Conservation (phyloP, 2,329 filamentous ascomycete genomes). For the Didymella pomorum region DNA sequence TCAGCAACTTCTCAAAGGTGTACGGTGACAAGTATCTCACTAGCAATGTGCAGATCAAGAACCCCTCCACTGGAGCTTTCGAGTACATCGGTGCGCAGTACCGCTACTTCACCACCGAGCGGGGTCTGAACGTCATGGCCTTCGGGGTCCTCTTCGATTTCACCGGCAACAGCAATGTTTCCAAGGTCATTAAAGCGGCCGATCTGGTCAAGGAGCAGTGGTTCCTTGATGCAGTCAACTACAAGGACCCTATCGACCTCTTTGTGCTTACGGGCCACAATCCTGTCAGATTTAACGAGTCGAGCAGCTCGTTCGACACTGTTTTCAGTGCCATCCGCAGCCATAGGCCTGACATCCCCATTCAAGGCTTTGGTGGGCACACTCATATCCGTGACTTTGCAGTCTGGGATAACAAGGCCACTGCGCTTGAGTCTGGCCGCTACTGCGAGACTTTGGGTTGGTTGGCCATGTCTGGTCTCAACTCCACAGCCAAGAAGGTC, state of each 20-base stretch:
- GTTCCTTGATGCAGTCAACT: constrained; percentile 67
- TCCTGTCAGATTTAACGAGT: constrained; percentile 59
- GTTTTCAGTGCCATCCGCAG: constrained; percentile 68
- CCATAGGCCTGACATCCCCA: constrained; percentile 63
- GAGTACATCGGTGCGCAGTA: constrained; percentile 59
- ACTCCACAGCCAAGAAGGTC: constrained; percentile 55
- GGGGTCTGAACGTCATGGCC: constrained; percentile 58
- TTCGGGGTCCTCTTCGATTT: constrained; percentile 62
- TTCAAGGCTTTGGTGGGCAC: constrained; percentile 72
- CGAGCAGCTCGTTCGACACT: constrained; percentile 55
- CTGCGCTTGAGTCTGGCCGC: constrained; percentile 67
- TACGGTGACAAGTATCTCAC: constrained; percentile 65
- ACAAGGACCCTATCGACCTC: constrained; percentile 65
- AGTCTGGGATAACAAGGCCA: constrained; percentile 68
- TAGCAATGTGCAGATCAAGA: constrained; percentile 61
- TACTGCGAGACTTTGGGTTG: constrained; percentile 75
- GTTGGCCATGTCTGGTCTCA: constrained; percentile 69
- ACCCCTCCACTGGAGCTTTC: constrained; percentile 53
- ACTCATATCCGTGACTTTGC: constrained; percentile 71
- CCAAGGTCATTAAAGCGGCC: constrained; percentile 65
- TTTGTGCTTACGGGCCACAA: constrained; percentile 72
- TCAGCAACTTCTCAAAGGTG: constrained; percentile 65
- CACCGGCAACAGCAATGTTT: constrained; percentile 66
- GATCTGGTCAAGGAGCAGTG: constrained; percentile 63
- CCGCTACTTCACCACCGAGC: constrained; percentile 60